Base-by-base conservation (phyloP, 2,329 filamentous ascomycete species). In the Fusarium keratoplasticum region DNA sequence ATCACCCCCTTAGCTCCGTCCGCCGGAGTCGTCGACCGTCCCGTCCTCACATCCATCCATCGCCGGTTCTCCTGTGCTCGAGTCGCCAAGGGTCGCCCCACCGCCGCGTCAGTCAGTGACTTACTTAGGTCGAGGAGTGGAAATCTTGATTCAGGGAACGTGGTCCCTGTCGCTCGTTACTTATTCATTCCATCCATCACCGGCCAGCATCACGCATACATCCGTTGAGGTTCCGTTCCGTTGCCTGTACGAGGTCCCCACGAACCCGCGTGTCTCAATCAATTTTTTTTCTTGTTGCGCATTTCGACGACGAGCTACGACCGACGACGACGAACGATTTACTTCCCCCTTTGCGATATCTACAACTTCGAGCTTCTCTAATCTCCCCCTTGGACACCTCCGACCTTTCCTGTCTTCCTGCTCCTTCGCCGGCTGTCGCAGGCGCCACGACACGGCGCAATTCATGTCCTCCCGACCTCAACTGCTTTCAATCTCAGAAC, bases 401-500 rank as follows among this genome's bases (percentile, higher is more conserved):
- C 69, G 55, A 65, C 47, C 60, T 57, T 61, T 55, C 66, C 58
- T 61, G 62, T 44, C 42, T 44, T 63, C 72, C 72, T 75, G 69
- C 67, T 72, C 58, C 54, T 61, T 67, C 61, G 73, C 66, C 64
- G 59, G 62, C 69, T 61, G 64, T 70, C 70, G 70, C 69, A 75
- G 75, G 72, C 77, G 74, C 74, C 70, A 68, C 77, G 70, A 77
- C 62, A 76, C 74, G 77, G 77, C 75, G 77, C 74, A 72, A 70
- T 80, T 76, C 74, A 75, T 76, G 75, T 73, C 67, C 72, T 62
- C 65, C 65, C 67, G 69, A 65, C 59, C 70, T 59, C 70, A 47
- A 36, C 85, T 54, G 82, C 83, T 42, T 83, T 66, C 76, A 44
- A 74, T 67, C 38, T 62, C 54, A 69, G 64, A 88, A 52, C 86